phyloP scores from a whole-genome alignment of 257 asterid species.

The Voacanga thouarsii region DNA sequence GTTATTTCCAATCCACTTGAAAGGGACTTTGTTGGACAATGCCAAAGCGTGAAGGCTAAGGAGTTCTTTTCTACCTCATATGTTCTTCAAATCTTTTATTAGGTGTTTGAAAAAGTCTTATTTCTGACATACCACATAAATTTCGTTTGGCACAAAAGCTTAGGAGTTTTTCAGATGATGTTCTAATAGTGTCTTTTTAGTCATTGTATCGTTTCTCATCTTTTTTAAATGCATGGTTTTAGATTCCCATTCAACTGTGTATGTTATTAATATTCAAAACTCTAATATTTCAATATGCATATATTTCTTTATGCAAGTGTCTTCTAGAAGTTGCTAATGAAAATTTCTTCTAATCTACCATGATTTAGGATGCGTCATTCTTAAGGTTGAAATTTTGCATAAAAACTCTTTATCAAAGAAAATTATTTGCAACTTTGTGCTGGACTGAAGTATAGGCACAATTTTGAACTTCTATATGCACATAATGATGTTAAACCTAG shows the following conservation, averaged over 20 bases:
- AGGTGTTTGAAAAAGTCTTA: conserved; percentile 45
- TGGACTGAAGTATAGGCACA: too few relatives aligned
- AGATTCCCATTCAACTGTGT: too few relatives aligned
- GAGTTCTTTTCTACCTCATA: conserved; percentile 86
- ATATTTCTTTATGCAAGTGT: neutral
- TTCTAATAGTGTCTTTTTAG: neutral
- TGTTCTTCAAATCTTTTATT: conserved; percentile 88
- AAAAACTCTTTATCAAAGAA: too few relatives aligned
- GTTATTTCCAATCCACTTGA: conserved; percentile 88
- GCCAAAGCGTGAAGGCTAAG: conserved; percentile 70
- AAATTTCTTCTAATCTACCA: too few relatives aligned
- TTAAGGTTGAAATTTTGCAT: neutral
- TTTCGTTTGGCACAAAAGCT: neutral
- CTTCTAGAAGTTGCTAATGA: too few relatives aligned
- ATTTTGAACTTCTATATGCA: too few relatives aligned
- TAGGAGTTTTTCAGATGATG: neutral
- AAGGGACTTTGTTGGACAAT: conserved; percentile 83
- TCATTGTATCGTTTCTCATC: too few relatives aligned
- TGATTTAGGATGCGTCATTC: neutral
- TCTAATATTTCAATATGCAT: neutral
- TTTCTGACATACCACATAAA: neutral
- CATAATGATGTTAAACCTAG: too few relatives aligned
- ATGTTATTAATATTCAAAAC: neutral
- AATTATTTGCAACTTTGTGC: too few relatives aligned
- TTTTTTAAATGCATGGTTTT: too few relatives aligned